Conservation (phyloP, 1,284 basidiomycete genomes). For the Pseudozyma hubeiensis region DNA sequence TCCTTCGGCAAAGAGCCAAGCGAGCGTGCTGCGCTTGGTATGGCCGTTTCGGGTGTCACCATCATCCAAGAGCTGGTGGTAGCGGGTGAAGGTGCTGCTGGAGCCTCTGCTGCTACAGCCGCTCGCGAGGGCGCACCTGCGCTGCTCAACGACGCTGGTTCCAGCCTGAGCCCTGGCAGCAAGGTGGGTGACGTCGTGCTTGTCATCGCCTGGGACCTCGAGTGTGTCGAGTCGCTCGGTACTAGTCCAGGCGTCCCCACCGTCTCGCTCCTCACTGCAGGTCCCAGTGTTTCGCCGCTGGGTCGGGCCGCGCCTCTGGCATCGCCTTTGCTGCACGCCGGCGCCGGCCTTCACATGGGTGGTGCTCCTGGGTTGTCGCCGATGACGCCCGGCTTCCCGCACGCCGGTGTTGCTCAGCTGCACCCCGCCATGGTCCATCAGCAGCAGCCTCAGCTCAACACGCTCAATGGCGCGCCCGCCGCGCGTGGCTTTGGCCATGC, state of each 20-base stretch:
- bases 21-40: constrained; percentile 66
- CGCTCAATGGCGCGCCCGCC: constrained; percentile 16
- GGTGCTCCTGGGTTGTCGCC: constrained; percentile 31
- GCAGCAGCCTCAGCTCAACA: constrained; percentile 33
- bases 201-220: constrained; percentile 69
- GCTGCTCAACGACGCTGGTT: constrained; percentile 30
- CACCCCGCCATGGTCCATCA: constrained; percentile 22
- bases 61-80: constrained; percentile 70
- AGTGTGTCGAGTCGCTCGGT: constrained; percentile 63
- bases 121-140: constrained; percentile 21
- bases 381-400: constrained; percentile 36
- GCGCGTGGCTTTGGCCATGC: constrained; percentile 20
- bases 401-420: constrained; percentile 8
- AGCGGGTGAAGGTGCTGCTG: constrained; percentile 43
- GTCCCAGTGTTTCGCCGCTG: constrained; percentile 38
- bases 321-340: constrained; percentile 40
- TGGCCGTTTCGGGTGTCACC: constrained; percentile 67
- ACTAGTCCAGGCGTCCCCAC: constrained; percentile 57
- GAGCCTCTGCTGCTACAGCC: constrained; percentile 4
- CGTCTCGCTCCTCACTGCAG: constrained; percentile 57
- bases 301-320: constrained; percentile 32
- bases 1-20: constrained; percentile 67
- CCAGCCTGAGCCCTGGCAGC: constrained; percentile 62
- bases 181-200: constrained; percentile 69
- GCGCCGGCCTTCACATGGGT: constrained; percentile 21